phyloP scores from a whole-genome alignment of 768 basidiomycete genomes.

The Hebeloma cylindrosporum region DNA sequence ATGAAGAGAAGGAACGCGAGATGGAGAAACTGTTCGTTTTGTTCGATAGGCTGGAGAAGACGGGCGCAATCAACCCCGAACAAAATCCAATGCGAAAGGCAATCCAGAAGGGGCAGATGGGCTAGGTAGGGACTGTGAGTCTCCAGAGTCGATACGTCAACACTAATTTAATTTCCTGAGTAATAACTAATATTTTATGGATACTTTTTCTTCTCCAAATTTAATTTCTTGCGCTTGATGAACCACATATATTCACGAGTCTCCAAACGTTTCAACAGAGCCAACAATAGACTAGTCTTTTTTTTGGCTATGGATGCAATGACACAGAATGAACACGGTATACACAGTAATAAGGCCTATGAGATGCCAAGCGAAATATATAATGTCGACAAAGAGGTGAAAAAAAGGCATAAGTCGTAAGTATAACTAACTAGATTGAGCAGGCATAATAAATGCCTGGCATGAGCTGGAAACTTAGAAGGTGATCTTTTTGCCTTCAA shows the following conservation, averaged over 20 bases:
- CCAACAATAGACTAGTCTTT: too few relatives aligned
- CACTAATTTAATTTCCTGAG: too few relatives aligned
- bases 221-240: too few relatives aligned
- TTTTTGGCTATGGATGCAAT: too few relatives aligned
- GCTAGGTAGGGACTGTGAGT: constrained; percentile 8
- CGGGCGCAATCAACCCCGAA: constrained; percentile 61
- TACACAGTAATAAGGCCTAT: too few relatives aligned
- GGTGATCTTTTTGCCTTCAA: constrained; percentile 68
- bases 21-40: constrained; percentile 90
- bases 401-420: constrained; percentile 9
- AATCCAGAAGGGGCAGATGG: constrained; percentile 41
- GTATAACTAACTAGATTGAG: neutral
- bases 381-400: too few relatives aligned
- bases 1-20: constrained; percentile 94
- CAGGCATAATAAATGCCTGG: neutral
- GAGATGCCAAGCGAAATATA: too few relatives aligned
- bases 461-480: constrained; percentile 37
- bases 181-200: too few relatives aligned
- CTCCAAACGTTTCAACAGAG: too few relatives aligned
- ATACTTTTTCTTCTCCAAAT: too few relatives aligned
- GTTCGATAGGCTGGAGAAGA: constrained; percentile 85
- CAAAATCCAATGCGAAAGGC: constrained; percentile 77
- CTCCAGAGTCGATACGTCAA: neutral
- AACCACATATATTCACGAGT: too few relatives aligned
- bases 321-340: too few relatives aligned